A percentile compares a stretch with the other conserved stretches of the same genome.
phyloP scores from a whole-genome alignment of 2,329 filamentous ascomycete genomes.

The Sphaerulina populicola region DNA sequence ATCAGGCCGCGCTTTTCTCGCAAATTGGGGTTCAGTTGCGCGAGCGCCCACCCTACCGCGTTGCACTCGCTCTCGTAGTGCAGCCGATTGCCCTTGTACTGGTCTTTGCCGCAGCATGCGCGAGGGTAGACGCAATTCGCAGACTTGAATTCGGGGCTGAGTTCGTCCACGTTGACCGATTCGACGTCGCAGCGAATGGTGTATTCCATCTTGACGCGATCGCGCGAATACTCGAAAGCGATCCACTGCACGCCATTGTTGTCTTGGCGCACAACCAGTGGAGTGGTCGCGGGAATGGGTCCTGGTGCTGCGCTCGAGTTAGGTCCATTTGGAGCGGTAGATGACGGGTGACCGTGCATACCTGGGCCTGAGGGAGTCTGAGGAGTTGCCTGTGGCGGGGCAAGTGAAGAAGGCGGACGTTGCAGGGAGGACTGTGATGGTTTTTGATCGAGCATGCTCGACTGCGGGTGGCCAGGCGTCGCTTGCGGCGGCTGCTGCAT shows the following conservation, averaged over 20 bases:
- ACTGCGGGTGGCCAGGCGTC: slow-evolving; percentile 23
- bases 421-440: slow-evolving; percentile 23
- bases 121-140: slow-evolving; percentile 98
- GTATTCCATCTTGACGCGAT: slow-evolving; percentile 98
- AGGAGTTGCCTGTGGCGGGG: slow-evolving; percentile 24
- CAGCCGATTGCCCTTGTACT: slow-evolving; percentile 90
- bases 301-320: slow-evolving; percentile 90
- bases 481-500: slow-evolving; percentile 20
- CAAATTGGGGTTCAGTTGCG: slow-evolving; percentile 81
- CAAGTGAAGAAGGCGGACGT: slow-evolving; percentile 22
- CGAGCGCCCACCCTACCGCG: slow-evolving; percentile 97
- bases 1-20: slow-evolving; percentile 92
- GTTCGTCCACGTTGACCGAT: slow-evolving; percentile 81
- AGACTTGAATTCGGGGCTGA: slow-evolving; percentile 84
- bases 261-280: slow-evolving; percentile 86
- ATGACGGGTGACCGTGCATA: slow-evolving; percentile 21
- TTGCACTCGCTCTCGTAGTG: slow-evolving; percentile 99
- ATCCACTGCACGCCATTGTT: slow-evolving; percentile 98
- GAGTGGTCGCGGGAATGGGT: slow-evolving; percentile 92
- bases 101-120: slow-evolving; percentile 88
- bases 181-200: slow-evolving; percentile 97
- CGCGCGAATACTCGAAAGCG: slow-evolving; percentile 93
- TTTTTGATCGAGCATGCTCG: slow-evolving; percentile 23
- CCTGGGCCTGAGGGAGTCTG: slow-evolving; percentile 29
- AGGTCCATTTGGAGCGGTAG: slow-evolving; percentile 42